phyloP scores from a whole-genome alignment of 116 monocot species.

The Cymodocea nodosa region DNA sequence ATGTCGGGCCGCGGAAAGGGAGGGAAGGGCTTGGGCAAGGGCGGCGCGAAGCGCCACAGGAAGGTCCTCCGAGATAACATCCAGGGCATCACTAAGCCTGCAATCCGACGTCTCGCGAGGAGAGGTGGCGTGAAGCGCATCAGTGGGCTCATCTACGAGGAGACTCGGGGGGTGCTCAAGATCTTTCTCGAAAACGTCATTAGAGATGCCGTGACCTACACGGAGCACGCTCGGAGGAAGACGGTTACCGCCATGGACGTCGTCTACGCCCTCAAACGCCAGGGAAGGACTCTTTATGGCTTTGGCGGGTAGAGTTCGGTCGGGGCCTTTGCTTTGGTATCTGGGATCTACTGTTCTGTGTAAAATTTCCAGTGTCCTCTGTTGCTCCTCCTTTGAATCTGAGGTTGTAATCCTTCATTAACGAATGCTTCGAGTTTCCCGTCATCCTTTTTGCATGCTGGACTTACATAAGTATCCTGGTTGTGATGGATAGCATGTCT shows the following conservation, averaged over 20 bases:
- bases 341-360: too few relatives aligned
- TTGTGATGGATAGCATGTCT: too few relatives aligned
- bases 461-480: too few relatives aligned
- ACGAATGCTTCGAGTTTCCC: too few relatives aligned
- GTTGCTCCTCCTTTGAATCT: too few relatives aligned
- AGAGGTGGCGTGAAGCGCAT: slow-evolving; percentile 22
- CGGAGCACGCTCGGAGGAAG: slow-evolving; percentile 58
- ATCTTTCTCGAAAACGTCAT: slow-evolving; percentile 69
- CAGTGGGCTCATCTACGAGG: slow-evolving; percentile 27
- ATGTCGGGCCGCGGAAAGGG: slow-evolving; percentile 7
- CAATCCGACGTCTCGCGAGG: neutral
- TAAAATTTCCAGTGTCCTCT: too few relatives aligned
- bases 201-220: slow-evolving; percentile 65
- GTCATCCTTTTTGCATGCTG: too few relatives aligned
- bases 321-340: too few relatives aligned
- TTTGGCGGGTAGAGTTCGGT: too few relatives aligned
- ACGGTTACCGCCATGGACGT: slow-evolving; percentile 86
- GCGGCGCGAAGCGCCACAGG: slow-evolving; percentile 33
- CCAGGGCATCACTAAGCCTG: too few relatives aligned
- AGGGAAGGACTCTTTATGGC: slow-evolving; percentile 70
- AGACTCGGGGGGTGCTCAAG: slow-evolving; percentile 63
- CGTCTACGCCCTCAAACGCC: slow-evolving; percentile 76
- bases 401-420: too few relatives aligned
- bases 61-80: slow-evolving; percentile 16
- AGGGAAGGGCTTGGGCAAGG: slow-evolving; percentile 33